A percentile compares a stretch with the other conserved stretches of the same genome.
phyloP scores from a whole-genome alignment of 2,329 filamentous ascomycete genomes.

The Phyllosticta capitalensis region DNA sequence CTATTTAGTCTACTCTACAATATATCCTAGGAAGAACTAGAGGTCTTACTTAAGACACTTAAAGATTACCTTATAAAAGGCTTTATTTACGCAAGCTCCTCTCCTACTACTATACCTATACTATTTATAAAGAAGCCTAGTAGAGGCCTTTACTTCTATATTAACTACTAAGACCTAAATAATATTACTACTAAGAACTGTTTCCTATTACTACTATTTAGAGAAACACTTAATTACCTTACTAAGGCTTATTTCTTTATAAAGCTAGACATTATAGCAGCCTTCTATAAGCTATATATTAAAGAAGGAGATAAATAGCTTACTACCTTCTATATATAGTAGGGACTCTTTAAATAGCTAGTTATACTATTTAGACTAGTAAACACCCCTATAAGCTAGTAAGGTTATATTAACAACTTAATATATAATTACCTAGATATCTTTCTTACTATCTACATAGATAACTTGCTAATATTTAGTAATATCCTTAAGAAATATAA shows the following conservation, averaged over 20 bases:
- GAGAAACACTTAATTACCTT: constrained; percentile 19
- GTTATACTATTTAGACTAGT: constrained; percentile 19
- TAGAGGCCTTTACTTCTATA: constrained; percentile 21
- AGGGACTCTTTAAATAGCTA: constrained; percentile 29
- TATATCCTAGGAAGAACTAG: too few species aligned
- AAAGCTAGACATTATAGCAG: constrained; percentile 24
- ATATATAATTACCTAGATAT: constrained; percentile 17
- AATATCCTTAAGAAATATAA: neutral
- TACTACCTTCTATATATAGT: constrained; percentile 16
- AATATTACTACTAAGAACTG: constrained; percentile 26
- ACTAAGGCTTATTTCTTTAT: constrained; percentile 21
- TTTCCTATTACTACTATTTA: constrained; percentile 25
- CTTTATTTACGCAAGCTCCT: constrained; percentile 5
- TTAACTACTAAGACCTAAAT: constrained; percentile 30
- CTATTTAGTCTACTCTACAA: too few species aligned
- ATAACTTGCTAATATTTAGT: constrained; percentile 18
- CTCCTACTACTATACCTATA: constrained; percentile 14
- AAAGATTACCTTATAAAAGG: constrained; percentile 2
- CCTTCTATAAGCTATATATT: constrained; percentile 27
- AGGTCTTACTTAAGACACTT: too few species aligned
- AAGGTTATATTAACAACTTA: constrained; percentile 18
- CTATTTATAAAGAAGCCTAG: constrained; percentile 26
- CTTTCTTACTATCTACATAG: constrained; percentile 16
- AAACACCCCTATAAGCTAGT: too few species aligned
- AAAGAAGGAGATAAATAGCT: constrained; percentile 24